Conservation (phyloP, 2,329 filamentous ascomycete genomes). For the Verruconis gallopava region DNA sequence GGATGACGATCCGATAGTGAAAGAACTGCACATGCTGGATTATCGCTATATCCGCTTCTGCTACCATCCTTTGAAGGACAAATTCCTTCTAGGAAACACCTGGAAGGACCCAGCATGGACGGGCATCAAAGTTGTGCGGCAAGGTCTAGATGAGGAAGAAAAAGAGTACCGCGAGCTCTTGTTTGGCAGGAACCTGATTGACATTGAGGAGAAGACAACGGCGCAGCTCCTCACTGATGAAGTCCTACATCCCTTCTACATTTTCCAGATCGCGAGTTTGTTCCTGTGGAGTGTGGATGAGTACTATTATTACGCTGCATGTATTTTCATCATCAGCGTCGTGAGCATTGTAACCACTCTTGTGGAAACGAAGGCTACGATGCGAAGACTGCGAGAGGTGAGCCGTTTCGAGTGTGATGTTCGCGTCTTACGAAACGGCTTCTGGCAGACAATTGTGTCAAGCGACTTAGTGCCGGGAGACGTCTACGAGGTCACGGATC, state of each 20-base stretch:
- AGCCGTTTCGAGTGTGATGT: constrained; percentile 93
- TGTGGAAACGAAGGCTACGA: constrained; percentile 82
- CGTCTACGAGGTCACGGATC: constrained; percentile 93
- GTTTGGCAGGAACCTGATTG: constrained; percentile 82
- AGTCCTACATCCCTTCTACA: constrained; percentile 95
- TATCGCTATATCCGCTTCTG: constrained; percentile 92
- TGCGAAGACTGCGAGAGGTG: constrained; percentile 80
- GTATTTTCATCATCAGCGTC: constrained; percentile 89
- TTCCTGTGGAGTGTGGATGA: constrained; percentile 89
- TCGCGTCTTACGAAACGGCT: constrained; percentile 82
- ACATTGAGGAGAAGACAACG: constrained; percentile 81
- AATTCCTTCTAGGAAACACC: constrained; percentile 70
- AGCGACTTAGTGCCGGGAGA: constrained; percentile 87
- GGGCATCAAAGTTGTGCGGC: constrained; percentile 58
- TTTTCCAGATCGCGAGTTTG: constrained; percentile 92
- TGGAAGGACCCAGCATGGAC: constrained; percentile 95
- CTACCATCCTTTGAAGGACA: constrained; percentile 80
- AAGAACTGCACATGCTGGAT: constrained; percentile 63
- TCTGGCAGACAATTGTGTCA: constrained; percentile 84
- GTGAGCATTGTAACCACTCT: constrained; percentile 84
- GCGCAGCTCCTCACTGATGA: constrained; percentile 80
- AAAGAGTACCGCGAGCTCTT: constrained; percentile 70
- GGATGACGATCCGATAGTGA: constrained; percentile 56
- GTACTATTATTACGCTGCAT: constrained; percentile 95
- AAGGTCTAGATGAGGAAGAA: constrained; percentile 78